Evolutionary conservation across 441 rosid genomes (phyloP), one percentile per base, ranked within the genome.

Genomic region (Dalechampia spathulata): DNA sequence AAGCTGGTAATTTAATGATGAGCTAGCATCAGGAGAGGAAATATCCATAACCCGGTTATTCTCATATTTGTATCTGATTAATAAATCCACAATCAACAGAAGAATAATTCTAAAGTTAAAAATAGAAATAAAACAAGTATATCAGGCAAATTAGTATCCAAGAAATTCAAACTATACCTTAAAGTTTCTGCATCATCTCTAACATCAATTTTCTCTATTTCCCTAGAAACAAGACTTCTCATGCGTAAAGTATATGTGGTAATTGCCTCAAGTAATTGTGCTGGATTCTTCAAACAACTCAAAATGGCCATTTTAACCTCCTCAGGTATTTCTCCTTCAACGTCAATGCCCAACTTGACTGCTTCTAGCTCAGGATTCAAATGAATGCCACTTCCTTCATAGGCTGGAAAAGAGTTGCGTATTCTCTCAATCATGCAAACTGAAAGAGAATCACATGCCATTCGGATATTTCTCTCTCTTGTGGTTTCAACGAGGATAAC

Each of bases 121-220:
- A n/a, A n/a, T n/a, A n/a, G n/a, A n/a, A n/a, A 41, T 0, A 26
- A 57, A 51, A 46, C 5, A 56, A 30, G 9, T 25, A 39, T 19
- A 23, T 11, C 8, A 20, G 2, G n/a, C 5, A n/a, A n/a, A n/a
- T n/a, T n/a, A n/a, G n/a, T n/a, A n/a, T n/a, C n/a, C n/a, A 23
- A 26, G 34, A 36, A 58, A 56, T 13, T 20, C 50, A 6, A 22
- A 56, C 21, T 16, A 48, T 59, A 81, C 90, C 95, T 77, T 70
- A 85, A 67, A 50, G 69, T 77, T 73, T 91, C 91, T 51, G 95
- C 98, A 80, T 88, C 98, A 57, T 86, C 98, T 81, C 85, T 82
- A 58, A 84, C 89, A 78, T 91, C 93, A 72, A 78, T 75, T 69
- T 86, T 84, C 63, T 87, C 98, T 61, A 76, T 91, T 75, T 91